These are phyloP conservation scores for Wallacemonas sp. DNA, from an alignment of 208 protist species.

Conservation along the genomic window DNA sequence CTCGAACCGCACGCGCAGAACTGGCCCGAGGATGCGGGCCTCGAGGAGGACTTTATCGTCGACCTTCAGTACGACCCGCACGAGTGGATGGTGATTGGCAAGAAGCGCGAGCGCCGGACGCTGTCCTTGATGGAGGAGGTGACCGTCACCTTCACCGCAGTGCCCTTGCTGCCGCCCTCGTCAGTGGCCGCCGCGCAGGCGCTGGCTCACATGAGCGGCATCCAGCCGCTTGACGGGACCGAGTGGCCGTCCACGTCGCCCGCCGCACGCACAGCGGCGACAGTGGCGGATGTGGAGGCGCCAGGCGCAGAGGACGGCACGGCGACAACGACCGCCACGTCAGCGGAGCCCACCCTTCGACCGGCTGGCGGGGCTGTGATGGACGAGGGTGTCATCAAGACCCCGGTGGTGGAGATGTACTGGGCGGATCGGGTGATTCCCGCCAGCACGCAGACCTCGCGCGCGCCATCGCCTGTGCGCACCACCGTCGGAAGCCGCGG, in stretches of 20 bases:
- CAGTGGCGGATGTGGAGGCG: no score
- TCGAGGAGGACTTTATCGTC: constrained; percentile 82
- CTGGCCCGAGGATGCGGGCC: constrained; percentile 68
- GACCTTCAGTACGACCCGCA: constrained; percentile 57
- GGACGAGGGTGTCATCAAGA: constrained; percentile 48
- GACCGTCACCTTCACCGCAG: constrained; percentile 68
- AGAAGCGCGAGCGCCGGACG: constrained; percentile 59
- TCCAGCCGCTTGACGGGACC: neutral
- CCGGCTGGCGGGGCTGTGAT: constrained; percentile 28
- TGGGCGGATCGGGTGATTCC: constrained; percentile 32
- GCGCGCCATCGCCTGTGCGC: neutral
- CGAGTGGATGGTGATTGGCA: constrained; percentile 83
- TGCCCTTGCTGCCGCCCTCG: constrained; percentile 53
- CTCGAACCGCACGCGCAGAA: constrained; percentile 77
- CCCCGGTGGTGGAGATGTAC: constrained; percentile 64
- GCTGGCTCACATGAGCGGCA: constrained; percentile 12
- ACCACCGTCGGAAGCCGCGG: neutral
- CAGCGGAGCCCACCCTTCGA: neutral
- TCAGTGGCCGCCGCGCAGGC: constrained; percentile 5
- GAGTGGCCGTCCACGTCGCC: no score
- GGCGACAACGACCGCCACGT: neutral
- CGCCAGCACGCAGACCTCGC: neutral
- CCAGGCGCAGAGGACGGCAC: neutral
- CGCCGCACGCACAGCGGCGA: no score
- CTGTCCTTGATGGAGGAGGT: constrained; percentile 76